These are phyloP conservation scores for Saturnispora besseyi DNA, from an alignment of 805 yeast species.

Conservation along the genomic window DNA sequence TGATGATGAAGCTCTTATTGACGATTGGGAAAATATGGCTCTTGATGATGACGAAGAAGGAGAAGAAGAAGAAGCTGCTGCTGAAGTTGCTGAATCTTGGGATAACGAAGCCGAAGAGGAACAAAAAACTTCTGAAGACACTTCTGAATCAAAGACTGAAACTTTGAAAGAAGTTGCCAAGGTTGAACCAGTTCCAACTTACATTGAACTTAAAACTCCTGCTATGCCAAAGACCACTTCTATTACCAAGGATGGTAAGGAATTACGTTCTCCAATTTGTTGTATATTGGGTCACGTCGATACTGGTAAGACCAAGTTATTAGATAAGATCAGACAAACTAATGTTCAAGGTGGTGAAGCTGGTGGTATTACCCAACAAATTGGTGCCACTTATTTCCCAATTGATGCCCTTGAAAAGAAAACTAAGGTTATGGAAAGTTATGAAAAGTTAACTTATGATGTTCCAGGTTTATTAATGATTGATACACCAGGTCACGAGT, in stretches of 20 bases:
- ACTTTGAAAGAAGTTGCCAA: slow-evolving; percentile 20
- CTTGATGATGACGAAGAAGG: slow-evolving; percentile 36
- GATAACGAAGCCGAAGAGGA: slow-evolving; percentile 20
- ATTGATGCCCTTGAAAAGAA: slow-evolving; percentile 86
- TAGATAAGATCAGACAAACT: slow-evolving; percentile 96
- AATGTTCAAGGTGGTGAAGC: slow-evolving; percentile 99
- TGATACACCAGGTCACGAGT: slow-evolving; percentile 99
- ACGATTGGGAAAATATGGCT: slow-evolving; percentile 80
- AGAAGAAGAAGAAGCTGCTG: slow-evolving; percentile 24
- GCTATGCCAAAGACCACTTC: slow-evolving; percentile 16
- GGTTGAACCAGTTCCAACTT: slow-evolving; percentile 18
- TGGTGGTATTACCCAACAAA: slow-evolving; percentile 99
- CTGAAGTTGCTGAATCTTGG: slow-evolving; percentile 22
- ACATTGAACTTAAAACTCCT: neutral
- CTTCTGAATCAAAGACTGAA: slow-evolving; percentile 21
- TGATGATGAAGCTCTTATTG: slow-evolving; percentile 41
- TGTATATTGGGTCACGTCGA: slow-evolving; percentile 99
- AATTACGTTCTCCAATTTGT: slow-evolving; percentile 97
- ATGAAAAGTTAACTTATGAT: slow-evolving; percentile 77
- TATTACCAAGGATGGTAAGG: slow-evolving; percentile 22
- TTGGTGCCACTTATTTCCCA: slow-evolving; percentile 99
- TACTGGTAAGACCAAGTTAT: slow-evolving; percentile 96
- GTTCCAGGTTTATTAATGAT: slow-evolving; percentile 96
- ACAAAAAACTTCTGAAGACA: slow-evolving; percentile 18
- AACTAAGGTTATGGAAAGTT: slow-evolving; percentile 83